These are phyloP conservation scores for Wickerhamomyces rabaulensis DNA, from an alignment of 805 yeast genomes.

Conservation along the genomic window DNA sequence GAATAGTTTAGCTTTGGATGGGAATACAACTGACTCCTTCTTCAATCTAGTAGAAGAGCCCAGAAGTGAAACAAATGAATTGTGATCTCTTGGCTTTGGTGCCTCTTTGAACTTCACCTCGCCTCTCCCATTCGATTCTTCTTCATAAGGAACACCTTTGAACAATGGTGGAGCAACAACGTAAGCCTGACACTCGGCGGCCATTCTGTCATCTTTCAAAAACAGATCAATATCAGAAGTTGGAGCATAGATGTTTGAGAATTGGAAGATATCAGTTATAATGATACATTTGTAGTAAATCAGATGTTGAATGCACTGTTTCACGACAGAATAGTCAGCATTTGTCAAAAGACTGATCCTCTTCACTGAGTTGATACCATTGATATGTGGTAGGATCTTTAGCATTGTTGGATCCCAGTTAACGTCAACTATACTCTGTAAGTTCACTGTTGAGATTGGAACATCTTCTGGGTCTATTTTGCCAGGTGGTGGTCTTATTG, in stretches of 20 bases:
- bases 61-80: slow-evolving; percentile 12
- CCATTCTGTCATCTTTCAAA: slow-evolving; percentile 57
- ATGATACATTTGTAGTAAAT: slow-evolving; percentile 85
- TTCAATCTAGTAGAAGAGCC: slow-evolving; percentile 3
- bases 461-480: slow-evolving; percentile 77
- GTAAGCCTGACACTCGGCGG: slow-evolving; percentile 81
- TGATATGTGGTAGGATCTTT: slow-evolving; percentile 75
- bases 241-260: slow-evolving; percentile 82
- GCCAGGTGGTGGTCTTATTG: slow-evolving; percentile 77
- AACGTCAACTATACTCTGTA: slow-evolving; percentile 70
- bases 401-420: slow-evolving; percentile 98
- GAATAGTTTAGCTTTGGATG: slow-evolving; percentile 63
- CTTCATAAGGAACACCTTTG: slow-evolving; percentile 29
- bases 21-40: slow-evolving; percentile 31
- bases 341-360: slow-evolving; percentile 74
- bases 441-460: slow-evolving; percentile 81
- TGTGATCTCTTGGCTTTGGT: slow-evolving; percentile 1
- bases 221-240: slow-evolving; percentile 72
- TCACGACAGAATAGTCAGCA: slow-evolving; percentile 72
- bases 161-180: slow-evolving; percentile 45
- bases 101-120: not conserved
- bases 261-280: slow-evolving; percentile 83
- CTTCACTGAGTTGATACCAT: slow-evolving; percentile 82
- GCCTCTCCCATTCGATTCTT: slow-evolving; percentile 2
- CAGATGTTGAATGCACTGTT: slow-evolving; percentile 85